Evolutionary conservation across 169 alveolate species (phyloP).

Genomic region (Plasmodium berghei): DNA sequence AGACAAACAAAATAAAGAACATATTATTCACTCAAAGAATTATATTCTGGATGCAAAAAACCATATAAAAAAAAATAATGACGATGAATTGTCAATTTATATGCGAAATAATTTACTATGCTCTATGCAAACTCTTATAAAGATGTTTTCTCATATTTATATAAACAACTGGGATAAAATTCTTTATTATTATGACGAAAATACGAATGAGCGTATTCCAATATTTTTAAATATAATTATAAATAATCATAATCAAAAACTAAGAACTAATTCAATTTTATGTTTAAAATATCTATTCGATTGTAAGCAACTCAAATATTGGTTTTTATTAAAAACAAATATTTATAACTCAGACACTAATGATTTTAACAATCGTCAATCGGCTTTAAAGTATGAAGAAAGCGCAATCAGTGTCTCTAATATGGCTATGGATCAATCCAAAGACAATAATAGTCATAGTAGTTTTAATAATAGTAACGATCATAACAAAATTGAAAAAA

Average conservation of each 20-base stretch:
- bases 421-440: not conserved
- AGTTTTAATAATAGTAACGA: constrained; percentile 1
- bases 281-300: constrained; percentile 71
- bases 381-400: not conserved
- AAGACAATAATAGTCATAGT: not conserved
- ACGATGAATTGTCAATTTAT: constrained; percentile 44
- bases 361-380: not conserved
- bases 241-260: constrained; percentile 38
- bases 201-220: constrained; percentile 34
- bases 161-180: constrained; percentile 72
- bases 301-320: constrained; percentile 55
- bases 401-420: not conserved
- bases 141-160: constrained; percentile 70
- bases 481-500: not conserved
- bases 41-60: not conserved
- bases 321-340: constrained; percentile 37
- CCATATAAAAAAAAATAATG: constrained; percentile 30
- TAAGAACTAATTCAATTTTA: constrained; percentile 46
- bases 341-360: not conserved
- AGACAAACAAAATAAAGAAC: not conserved
- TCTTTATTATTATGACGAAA: constrained; percentile 67
- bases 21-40: constrained; percentile 1
- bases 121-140: constrained; percentile 45
- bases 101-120: constrained; percentile 46
- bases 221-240: constrained; percentile 33